phyloP scores from a whole-genome alignment of 192 early-diverging fungal species.

The Thamnidium elegans region DNA sequence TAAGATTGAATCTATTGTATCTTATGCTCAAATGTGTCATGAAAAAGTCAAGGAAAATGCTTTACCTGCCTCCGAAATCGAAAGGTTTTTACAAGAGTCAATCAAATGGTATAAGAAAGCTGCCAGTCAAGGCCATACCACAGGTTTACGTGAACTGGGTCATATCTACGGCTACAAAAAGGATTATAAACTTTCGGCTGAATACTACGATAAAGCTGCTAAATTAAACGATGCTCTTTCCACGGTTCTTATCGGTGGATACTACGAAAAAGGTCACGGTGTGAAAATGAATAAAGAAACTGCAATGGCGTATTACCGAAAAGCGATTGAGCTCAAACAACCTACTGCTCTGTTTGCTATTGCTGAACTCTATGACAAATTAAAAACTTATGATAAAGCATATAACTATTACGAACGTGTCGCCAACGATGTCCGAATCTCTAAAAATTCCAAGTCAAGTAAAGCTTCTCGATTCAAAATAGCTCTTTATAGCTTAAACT shows the following conservation, averaged over 20 bases:
- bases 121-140: conserved; percentile 25
- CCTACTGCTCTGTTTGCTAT: conserved; percentile 31
- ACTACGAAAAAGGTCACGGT: conserved; percentile 41
- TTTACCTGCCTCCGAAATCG: conserved; percentile 14
- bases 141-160: conserved; percentile 36
- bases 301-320: conserved; percentile 27
- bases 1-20: conserved; percentile 25
- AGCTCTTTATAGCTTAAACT: conserved; percentile 27
- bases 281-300: conserved; percentile 31
- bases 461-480: conserved; percentile 31
- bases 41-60: conserved; percentile 12
- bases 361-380: conserved; percentile 32
- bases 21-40: conserved; percentile 12
- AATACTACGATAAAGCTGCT: conserved; percentile 39
- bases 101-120: conserved; percentile 40
- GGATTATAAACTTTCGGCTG: conserved; percentile 26
- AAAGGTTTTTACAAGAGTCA: not conserved
- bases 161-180: conserved; percentile 33
- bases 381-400: conserved; percentile 29
- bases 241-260: conserved; percentile 32
- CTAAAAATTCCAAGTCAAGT: conserved; percentile 6
- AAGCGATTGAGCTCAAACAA: conserved; percentile 27
- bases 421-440: conserved; percentile 14
- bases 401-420: conserved; percentile 26
- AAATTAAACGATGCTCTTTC: conserved; percentile 35